A percentile compares a stretch with the other conserved stretches of the same genome.
These are phyloP conservation scores for Venturia pyrina DNA, from an alignment of 2,329 filamentous ascomycete genomes.

Conservation along the genomic window DNA sequence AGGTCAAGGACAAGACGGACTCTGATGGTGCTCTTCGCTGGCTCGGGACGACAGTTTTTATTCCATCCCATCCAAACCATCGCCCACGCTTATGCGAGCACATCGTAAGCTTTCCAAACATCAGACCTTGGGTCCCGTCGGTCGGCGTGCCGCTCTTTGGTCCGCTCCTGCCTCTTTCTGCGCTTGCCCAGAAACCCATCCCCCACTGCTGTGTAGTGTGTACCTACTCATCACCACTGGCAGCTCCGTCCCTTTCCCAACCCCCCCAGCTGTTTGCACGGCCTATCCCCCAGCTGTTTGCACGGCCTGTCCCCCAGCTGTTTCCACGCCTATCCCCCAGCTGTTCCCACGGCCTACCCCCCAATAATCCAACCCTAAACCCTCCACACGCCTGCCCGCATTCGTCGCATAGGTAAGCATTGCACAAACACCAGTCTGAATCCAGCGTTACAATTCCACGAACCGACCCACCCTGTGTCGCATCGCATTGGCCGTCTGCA, in stretches of 20 bases:
- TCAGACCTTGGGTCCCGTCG: neutral
- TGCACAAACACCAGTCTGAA: constrained; percentile 1
- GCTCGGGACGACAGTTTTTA: neutral
- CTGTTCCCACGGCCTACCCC: neutral
- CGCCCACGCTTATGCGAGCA: neutral
- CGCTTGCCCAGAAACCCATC: neutral
- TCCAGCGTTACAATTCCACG: constrained; percentile 5
- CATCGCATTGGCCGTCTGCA: neutral
- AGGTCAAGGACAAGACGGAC: neutral
- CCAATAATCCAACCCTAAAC: neutral
- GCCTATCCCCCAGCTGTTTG: neutral
- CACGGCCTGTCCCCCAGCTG: neutral
- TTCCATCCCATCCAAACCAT: neutral
- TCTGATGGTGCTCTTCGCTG: neutral
- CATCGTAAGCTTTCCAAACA: neutral
- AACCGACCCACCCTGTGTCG: neutral
- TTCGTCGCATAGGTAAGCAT: neutral
- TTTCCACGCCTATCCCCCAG: too few species aligned
- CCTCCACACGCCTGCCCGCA: constrained; percentile 2
- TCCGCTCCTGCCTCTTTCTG: neutral
- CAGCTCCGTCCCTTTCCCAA: too few species aligned
- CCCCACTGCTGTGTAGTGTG: neutral
- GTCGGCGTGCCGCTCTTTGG: neutral
- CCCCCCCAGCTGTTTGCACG: too few species aligned
- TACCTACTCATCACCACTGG: neutral